Evolutionary conservation across 139 green algal species (phyloP), one percentile per base, ranked within the genome.

Genomic region (Chlamydomonas sphaeroides): DNA sequence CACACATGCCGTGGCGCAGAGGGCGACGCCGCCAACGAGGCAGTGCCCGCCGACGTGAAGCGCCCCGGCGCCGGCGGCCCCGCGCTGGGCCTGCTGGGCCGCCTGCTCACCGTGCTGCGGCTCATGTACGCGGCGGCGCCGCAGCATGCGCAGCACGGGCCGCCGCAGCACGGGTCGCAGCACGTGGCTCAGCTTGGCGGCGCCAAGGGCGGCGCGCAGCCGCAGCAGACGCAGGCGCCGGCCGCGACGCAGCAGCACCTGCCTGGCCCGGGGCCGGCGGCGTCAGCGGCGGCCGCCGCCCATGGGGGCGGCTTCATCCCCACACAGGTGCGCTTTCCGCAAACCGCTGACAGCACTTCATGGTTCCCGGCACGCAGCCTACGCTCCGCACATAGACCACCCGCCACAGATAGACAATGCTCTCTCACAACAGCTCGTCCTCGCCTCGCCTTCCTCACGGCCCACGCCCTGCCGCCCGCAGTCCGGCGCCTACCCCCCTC

Each of bases 101-200:
- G 91, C 38, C 86, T 97, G 48, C 85, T 98, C 38, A 90, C 88
- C 7, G 78, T 90, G 28, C 84, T 97, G 87, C 74, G 85, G 28
- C 78, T 98, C 67, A 74, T 98, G 87, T 92, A 97, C 83, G 78
- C 69, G 5, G 39, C 74, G 42, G 71, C 71, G 33, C 53, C 71
- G 35, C 33, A 33, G 56, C 66, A 72, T 5, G 10, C 25, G 66
- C 23, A 56, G 66, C 66, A 56, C 39, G 39, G 26, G 66, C 42
- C 53, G 14, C 28, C 68, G 28, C 42, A 59, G 30, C 67, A 38
- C 18, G 42, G 21, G 5, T 28, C 20, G 39, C 39, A 33, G 39
- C 66, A 73, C 11, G 48, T 17, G 48, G 14, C 11, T 11, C 48
- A 56, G 48, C 48, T 23, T 17, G n/a, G n/a, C 48, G 17, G 48